phyloP scores from a whole-genome alignment of 1,284 basidiomycete genomes.

The Neotropicomus parvogracilis region DNA sequence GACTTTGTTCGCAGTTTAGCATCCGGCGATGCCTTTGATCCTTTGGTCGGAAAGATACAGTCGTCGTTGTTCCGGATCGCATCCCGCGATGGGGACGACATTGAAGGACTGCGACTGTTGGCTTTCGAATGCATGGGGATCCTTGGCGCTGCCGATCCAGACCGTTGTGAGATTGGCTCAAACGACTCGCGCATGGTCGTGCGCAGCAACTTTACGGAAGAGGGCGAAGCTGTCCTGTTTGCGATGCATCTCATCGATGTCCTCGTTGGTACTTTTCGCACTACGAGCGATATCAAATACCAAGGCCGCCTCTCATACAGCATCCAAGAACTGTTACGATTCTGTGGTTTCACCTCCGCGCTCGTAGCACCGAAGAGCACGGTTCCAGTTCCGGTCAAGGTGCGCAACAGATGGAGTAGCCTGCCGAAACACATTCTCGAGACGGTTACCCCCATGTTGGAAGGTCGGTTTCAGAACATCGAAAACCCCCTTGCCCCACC shows the following conservation, averaged over 20 bases:
- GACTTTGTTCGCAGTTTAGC: slow-evolving; percentile 59
- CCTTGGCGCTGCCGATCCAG: slow-evolving; percentile 95
- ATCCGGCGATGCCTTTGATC: slow-evolving; percentile 85
- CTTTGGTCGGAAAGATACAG: slow-evolving; percentile 69
- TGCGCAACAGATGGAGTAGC: slow-evolving; percentile 71
- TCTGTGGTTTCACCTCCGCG: slow-evolving; percentile 81
- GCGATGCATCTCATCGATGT: slow-evolving; percentile 87
- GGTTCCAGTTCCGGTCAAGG: slow-evolving; percentile 58
- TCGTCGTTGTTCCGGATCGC: slow-evolving; percentile 69
- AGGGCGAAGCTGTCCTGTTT: slow-evolving; percentile 77
- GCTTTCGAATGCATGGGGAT: slow-evolving; percentile 91
- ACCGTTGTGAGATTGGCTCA: slow-evolving; percentile 74
- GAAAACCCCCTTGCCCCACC: slow-evolving; percentile 37
- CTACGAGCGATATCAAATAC: slow-evolving; percentile 91
- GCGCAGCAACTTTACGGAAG: slow-evolving; percentile 79
- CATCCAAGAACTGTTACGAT: slow-evolving; percentile 88
- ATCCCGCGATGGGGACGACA: slow-evolving; percentile 75
- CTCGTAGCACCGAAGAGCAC: slow-evolving; percentile 52
- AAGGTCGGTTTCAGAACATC: slow-evolving; percentile 61
- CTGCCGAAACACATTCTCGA: slow-evolving; percentile 86
- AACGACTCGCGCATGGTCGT: slow-evolving; percentile 71
- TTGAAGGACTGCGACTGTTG: slow-evolving; percentile 62
- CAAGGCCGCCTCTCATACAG: slow-evolving; percentile 88
- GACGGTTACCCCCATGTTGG: slow-evolving; percentile 85
- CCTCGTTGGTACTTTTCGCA: slow-evolving; percentile 88